Evolutionary conservation across 2,329 filamentous ascomycete genomes (phyloP).

Genomic region (Apiospora aurea): DNA sequence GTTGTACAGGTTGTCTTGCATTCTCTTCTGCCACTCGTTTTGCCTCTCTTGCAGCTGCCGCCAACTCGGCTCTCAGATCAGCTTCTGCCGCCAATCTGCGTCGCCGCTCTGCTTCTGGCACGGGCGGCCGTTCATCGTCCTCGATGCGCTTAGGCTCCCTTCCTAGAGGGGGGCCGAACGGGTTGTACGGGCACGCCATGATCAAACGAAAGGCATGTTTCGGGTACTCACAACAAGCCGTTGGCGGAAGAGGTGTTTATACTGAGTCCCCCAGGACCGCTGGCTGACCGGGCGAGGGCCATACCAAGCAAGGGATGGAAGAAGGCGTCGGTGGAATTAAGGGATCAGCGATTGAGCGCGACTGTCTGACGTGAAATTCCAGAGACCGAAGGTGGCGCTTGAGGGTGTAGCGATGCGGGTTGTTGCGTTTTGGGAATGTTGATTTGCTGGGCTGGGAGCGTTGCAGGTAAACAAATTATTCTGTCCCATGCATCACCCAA

Average conservation of each 20-base stretch:
- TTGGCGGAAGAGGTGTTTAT: slow-evolving; percentile 71
- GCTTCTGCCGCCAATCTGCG: not conserved
- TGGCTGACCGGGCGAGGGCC: slow-evolving; percentile 7
- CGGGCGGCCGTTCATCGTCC: not conserved
- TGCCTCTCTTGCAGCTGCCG: not conserved
- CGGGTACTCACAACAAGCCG: slow-evolving; percentile 52
- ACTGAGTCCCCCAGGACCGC: slow-evolving; percentile 64
- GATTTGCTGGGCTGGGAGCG: not conserved
- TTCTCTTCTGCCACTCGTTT: too few relatives aligned
- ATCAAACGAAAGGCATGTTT: slow-evolving; percentile 26
- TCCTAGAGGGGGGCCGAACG: not conserved
- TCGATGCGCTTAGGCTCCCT: too few relatives aligned
- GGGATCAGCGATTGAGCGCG: not conserved
- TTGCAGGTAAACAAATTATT: slow-evolving; percentile 14
- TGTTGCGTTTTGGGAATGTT: not conserved
- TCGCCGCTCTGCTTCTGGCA: not conserved
- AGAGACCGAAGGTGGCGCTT: not conserved
- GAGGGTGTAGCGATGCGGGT: not conserved
- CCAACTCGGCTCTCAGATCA: too few relatives aligned
- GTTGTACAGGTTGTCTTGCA: not conserved
- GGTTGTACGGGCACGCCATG: not conserved
- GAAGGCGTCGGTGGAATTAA: slow-evolving; percentile 3
- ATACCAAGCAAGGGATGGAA: slow-evolving; percentile 9
- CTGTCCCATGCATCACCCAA: not conserved
- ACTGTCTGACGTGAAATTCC: not conserved